phyloP scores from a whole-genome alignment of 176 grass and related monocot species.

The Metroxylon sagu region DNA sequence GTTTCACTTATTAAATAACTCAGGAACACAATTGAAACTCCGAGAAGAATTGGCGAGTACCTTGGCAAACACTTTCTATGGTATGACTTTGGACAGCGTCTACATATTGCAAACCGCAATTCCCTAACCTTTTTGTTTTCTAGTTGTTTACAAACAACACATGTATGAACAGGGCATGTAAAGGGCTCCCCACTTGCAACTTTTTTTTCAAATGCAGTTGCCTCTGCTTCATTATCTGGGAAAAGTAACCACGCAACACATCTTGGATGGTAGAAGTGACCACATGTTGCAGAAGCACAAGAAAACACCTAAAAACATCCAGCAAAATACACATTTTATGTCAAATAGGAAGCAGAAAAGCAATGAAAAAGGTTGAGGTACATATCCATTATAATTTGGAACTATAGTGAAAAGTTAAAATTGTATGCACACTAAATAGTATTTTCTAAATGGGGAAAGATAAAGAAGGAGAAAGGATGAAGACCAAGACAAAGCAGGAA shows the following conservation, averaged over 20 bases:
- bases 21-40: no score
- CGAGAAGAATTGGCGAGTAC: conserved; percentile 9
- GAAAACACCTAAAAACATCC: conserved; percentile 52
- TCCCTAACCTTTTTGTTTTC: conserved; percentile 52
- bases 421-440: no score
- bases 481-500: no score
- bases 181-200: conserved; percentile 50
- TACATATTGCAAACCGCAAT: conserved; percentile 79
- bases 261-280: conserved; percentile 88
- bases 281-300: conserved; percentile 93
- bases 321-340: no score
- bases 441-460: no score
- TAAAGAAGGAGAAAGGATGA: no score
- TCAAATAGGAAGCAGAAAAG: no score
- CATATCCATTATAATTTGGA: no score
- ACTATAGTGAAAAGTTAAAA: no score
- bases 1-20: no score
- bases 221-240: conserved; percentile 35
- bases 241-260: conserved; percentile 59
- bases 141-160: conserved; percentile 52
- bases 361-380: no score
- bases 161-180: conserved; percentile 78
- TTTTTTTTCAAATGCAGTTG: conserved; percentile 42
- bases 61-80: conserved; percentile 89
- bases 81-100: conserved; percentile 82